A percentile compares a stretch with the other conserved stretches of the same genome.
Evolutionary conservation across 2,329 filamentous ascomycete species (phyloP).

Genomic region (Neopestalotiopsis rosae): DNA sequence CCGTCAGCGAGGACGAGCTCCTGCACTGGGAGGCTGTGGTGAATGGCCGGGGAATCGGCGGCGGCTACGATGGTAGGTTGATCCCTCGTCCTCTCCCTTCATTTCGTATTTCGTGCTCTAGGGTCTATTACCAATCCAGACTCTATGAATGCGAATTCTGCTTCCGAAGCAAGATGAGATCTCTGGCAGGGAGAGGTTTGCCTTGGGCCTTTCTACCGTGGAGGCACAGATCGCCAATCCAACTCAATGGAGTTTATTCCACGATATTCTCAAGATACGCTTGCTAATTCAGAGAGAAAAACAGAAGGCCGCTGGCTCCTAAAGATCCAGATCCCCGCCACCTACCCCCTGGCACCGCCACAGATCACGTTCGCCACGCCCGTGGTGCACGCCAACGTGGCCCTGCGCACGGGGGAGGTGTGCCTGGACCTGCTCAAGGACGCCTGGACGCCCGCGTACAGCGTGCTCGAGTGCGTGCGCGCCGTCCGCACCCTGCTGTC

Average conservation of each 20-base stretch:
- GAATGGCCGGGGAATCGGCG: conserved; percentile 60
- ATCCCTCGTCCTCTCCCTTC: background rate
- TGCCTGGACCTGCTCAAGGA: conserved; percentile 86
- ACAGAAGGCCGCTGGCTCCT: conserved; percentile 82
- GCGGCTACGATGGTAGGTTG: conserved; percentile 60
- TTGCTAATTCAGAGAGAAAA: background rate
- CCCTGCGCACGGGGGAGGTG: conserved; percentile 79
- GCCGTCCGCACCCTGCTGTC: conserved; percentile 73
- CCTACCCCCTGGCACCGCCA: conserved; percentile 82
- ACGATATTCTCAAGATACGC: too few relatives aligned
- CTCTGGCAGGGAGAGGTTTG: too few relatives aligned
- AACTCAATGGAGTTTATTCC: too few relatives aligned
- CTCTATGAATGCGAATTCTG: background rate
- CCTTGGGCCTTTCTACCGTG: too few relatives aligned
- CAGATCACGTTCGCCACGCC: conserved; percentile 81
- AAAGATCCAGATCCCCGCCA: conserved; percentile 73
- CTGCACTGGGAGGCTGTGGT: conserved; percentile 65
- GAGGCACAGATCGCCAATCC: too few relatives aligned
- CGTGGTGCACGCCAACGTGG: conserved; percentile 83
- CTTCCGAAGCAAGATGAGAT: too few relatives aligned
- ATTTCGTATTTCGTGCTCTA: conserved; percentile 3
- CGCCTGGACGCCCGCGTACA: conserved; percentile 86
- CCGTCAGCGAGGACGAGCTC: conserved; percentile 58
- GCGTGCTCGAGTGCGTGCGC: conserved; percentile 75
- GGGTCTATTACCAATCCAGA: background rate